A percentile compares a stretch with the other conserved stretches of the same genome.
phyloP scores from a whole-genome alignment of 768 basidiomycete species.

The Leccinum imitatum region DNA sequence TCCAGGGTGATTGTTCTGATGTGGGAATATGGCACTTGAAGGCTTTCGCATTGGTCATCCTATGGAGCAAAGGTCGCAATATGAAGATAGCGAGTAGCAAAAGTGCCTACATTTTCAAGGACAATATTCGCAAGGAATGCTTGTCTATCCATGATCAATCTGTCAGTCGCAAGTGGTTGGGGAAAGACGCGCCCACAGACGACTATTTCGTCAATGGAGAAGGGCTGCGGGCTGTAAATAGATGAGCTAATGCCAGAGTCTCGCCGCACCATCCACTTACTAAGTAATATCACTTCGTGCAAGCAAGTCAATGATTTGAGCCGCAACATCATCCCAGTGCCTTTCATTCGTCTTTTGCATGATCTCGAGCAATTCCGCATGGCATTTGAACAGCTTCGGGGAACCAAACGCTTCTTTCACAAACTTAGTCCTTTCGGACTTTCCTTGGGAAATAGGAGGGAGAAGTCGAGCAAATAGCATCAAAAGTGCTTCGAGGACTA shows the following conservation, averaged over 20 bases:
- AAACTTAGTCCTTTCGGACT: conserved; percentile 42
- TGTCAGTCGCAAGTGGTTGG: conserved; percentile 40
- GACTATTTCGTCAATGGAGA: conserved; percentile 42
- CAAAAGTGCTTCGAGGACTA: conserved; percentile 56
- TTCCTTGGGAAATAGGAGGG: conserved; percentile 41
- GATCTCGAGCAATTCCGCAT: conserved; percentile 38
- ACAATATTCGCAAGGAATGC: conserved; percentile 53
- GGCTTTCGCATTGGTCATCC: conserved; percentile 53
- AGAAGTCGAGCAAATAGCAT: conserved; percentile 57
- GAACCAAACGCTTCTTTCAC: conserved; percentile 52
- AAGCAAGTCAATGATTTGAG: conserved; percentile 47
- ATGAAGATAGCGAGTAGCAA: not conserved
- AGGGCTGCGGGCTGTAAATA: conserved; percentile 57
- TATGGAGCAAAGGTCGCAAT: conserved; percentile 19
- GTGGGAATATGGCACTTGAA: conserved; percentile 44
- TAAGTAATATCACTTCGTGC: conserved; percentile 45
- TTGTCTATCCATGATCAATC: conserved; percentile 51
- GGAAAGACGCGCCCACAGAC: conserved; percentile 36
- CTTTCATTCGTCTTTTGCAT: conserved; percentile 42
- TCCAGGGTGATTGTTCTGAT: conserved; percentile 27
- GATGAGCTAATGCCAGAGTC: conserved; percentile 3
- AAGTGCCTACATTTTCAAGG: conserved; percentile 16
- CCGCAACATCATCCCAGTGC: conserved; percentile 55
- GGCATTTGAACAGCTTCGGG: conserved; percentile 36
- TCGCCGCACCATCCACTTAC: conserved; percentile 36